Conservation (phyloP, 2,329 filamentous ascomycete species). For the Claviceps capensis region DNA sequence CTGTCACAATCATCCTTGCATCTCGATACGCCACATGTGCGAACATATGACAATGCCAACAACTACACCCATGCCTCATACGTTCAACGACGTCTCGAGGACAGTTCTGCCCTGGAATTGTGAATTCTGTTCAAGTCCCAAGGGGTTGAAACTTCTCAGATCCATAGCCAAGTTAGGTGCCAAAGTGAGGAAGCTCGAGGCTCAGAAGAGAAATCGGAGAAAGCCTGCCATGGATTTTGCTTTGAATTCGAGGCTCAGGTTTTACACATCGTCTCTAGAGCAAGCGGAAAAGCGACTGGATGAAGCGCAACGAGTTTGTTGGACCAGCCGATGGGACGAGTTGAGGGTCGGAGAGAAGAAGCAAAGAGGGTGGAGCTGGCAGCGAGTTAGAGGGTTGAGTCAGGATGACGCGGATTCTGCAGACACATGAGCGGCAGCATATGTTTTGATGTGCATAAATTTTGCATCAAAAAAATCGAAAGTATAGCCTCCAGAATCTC, state of each 20-base stretch:
- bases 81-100: neutral
- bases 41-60: conserved; percentile 7
- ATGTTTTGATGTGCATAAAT: neutral
- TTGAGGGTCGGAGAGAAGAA: conserved; percentile 3
- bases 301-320: conserved; percentile 3
- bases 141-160: neutral
- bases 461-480: neutral
- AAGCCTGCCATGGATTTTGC: neutral
- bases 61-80: neutral
- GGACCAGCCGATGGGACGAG: conserved; percentile 3
- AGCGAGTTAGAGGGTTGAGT: neutral
- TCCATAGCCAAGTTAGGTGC: neutral
- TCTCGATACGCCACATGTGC: conserved; percentile 10
- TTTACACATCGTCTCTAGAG: neutral
- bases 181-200: conserved; percentile 2
- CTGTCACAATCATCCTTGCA: conserved; percentile 7
- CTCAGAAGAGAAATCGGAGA: neutral
- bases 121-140: conserved; percentile 8
- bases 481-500: neutral
- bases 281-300: conserved; percentile 2
- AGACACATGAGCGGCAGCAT: conserved; percentile 1
- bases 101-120: conserved; percentile 9
- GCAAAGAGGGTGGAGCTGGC: neutral
- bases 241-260: neutral
- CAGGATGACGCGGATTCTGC: neutral